phyloP scores from a whole-genome alignment of 495 filamentous ascomycete species.

The Aspergillus funiculosus region DNA sequence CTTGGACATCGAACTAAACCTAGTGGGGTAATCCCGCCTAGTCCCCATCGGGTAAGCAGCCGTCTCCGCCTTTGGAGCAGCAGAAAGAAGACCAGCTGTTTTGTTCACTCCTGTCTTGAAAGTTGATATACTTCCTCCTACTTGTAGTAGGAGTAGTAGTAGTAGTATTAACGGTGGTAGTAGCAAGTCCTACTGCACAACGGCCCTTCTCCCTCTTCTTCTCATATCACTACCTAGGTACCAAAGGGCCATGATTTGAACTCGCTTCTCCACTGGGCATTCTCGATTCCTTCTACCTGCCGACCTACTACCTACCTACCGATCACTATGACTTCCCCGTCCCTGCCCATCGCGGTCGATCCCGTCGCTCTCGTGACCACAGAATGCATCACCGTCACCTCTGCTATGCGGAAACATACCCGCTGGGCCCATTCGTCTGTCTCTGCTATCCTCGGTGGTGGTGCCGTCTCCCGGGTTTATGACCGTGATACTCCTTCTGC shows the following conservation, averaged over 20 bases:
- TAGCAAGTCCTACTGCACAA: too few species aligned
- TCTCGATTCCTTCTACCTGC: conserved; percentile 5
- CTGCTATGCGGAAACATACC: conserved; percentile 95
- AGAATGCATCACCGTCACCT: conserved; percentile 98
- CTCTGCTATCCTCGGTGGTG: conserved; percentile 86
- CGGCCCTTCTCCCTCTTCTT: background rate
- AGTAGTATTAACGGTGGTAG: too few species aligned
- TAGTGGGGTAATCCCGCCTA: background rate
- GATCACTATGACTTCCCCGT: conserved; percentile 20
- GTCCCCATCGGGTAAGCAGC: conserved; percentile 10
- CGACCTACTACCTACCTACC: too few species aligned
- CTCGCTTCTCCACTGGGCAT: conserved; percentile 15
- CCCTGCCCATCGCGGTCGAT: conserved; percentile 75
- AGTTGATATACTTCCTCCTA: too few species aligned
- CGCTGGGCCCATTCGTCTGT: conserved; percentile 96
- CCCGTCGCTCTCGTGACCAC: conserved; percentile 93
- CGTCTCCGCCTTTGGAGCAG: conserved; percentile 12
- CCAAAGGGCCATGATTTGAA: conserved; percentile 19
- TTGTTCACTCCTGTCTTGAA: conserved; percentile 8
- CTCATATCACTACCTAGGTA: background rate
- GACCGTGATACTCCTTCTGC: conserved; percentile 39
- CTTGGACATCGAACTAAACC: too few species aligned
- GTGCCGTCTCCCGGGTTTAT: conserved; percentile 48
- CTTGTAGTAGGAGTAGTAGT: too few species aligned
- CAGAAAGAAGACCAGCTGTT: conserved; percentile 21